These are phyloP conservation scores for Ascoidea rubescens DNA, from an alignment of 805 yeast species.

Conservation along the genomic window DNA sequence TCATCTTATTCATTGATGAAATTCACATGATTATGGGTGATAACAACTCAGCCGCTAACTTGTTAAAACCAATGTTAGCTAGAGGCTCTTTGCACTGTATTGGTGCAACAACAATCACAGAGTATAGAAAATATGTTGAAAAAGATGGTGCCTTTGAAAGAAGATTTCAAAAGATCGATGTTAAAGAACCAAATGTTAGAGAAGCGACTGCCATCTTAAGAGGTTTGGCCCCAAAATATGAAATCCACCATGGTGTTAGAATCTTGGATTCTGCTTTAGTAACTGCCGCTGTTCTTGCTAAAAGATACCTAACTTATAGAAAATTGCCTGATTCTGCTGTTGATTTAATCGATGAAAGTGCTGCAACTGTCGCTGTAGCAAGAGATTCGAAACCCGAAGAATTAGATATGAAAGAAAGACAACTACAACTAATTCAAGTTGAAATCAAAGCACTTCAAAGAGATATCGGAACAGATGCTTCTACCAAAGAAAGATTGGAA, in stretches of 20 bases:
- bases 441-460: constrained; percentile 96
- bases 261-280: constrained; percentile 90
- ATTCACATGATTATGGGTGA: constrained; percentile 99
- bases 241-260: constrained; percentile 95
- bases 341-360: constrained; percentile 89
- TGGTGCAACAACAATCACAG: constrained; percentile 95
- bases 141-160: constrained; percentile 99
- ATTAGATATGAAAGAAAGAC: constrained; percentile 85
- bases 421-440: constrained; percentile 80
- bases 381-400: constrained; percentile 98
- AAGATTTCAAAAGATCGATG: constrained; percentile 95
- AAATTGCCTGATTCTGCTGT: constrained; percentile 95
- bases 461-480: constrained; percentile 71
- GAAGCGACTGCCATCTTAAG: constrained; percentile 94
- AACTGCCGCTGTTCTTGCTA: constrained; percentile 87
- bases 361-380: constrained; percentile 95
- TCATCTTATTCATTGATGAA: constrained; percentile 89
- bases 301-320: constrained; percentile 88
- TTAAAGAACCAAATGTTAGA: constrained; percentile 80
- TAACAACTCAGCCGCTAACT: constrained; percentile 92
- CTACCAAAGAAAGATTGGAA: constrained; percentile 76
- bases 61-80: constrained; percentile 93
- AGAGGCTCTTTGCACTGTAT: constrained; percentile 94
- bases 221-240: constrained; percentile 91
- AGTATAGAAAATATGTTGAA: constrained; percentile 83